Evolutionary conservation across 2,329 filamentous ascomycete species (phyloP), one percentile per base, ranked within the genome.

Genomic region (Xylaria sp.): DNA sequence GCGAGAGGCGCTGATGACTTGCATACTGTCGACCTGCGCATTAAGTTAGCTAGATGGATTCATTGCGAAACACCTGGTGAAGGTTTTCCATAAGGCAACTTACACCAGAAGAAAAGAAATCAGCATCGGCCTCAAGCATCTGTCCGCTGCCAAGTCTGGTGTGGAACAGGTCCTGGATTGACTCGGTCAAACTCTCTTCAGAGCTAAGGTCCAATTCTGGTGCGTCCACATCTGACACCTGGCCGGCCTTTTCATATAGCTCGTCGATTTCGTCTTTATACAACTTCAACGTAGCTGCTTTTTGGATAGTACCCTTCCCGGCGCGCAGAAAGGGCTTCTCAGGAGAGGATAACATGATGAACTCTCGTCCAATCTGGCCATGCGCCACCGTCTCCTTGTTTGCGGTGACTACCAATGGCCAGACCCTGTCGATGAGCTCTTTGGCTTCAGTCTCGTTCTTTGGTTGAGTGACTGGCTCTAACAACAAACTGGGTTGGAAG

Each of bases 401-500:
- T 1, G 80, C 82, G 9, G 79, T 71, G 28, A 82, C 79, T 1
- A 87, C 78, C 2, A 77, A 46, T 0, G 83, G 81, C 85, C 84
- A 87, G 1, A 86, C 70, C 1, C 73, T 75, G 0, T 84, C 82
- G 18, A 87, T 74, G 0, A 86, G 72, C 13, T 71, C 62, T 46
- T 77, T 52, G 1, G 70, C 72, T 37, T 78, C 78, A 39, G 75
- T 52, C 0, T 77, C 73, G 12, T 69, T 74, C 39, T 74, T 60
- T 0, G 82, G 82, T 0, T 75, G 54, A 2, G 59, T 68, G 1
- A 63, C 41, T 0, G 84, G 84, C 68, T 88, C 87, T 48, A 88
- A 70, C 5, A 87, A 77, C 2, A 88, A 72, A 0, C 81, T 82
- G 0, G 86, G 78, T 71, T 87, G 83, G 72, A 87, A 85, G 1